Evolutionary conservation across 805 yeast genomes (phyloP), one percentile per base, ranked within the genome.

Genomic region (Cephaloascus fragrans): DNA sequence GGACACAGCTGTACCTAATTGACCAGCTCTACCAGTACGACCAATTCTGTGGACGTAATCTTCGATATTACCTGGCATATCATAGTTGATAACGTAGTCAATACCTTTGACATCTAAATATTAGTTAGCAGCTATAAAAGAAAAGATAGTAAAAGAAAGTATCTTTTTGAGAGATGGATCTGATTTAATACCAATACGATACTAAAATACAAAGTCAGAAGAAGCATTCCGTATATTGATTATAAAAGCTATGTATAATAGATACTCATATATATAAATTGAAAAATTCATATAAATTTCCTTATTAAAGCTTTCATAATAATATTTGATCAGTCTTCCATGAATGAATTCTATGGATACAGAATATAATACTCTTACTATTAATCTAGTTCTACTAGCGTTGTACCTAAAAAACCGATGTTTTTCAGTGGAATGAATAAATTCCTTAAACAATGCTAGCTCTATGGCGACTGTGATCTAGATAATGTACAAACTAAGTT

Each of bases 21-120:
- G 80, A 62, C 97, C 97, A 50, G 97, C 98, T 77, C 98, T 87
- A 62, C 98, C 98, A 48, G 98, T 89, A 78, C 97, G 89, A 65
- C 98, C 98, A 58, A 90, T 93, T 71, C 98, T 80, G 65, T 90
- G 98, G 47, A 90, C 97, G 62, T 90, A 90, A 70, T 93, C 97
- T 73, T 93, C 98, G 59, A 89, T 86, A 69, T 90, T 90, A 65
- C 86, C 88, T 57, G 98, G 97, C 89, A 90, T 90, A 64, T 90
- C 97, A 57, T 75, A 87, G 79, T 93, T 93, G 61, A 93, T 75
- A 45, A 93, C 98, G 55, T 71, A 80, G 52, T 89, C 83, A 61
- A 93, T 86, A 63, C 97, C 98, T 74, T 93, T 93, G 66, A 93
- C 98, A 70, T 93, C 98, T 89, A 62, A 40, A 54, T 23, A n/a